Base-by-base conservation (phyloP, 106 monocot genomes). In the Dioscorea zingiberensis region DNA sequence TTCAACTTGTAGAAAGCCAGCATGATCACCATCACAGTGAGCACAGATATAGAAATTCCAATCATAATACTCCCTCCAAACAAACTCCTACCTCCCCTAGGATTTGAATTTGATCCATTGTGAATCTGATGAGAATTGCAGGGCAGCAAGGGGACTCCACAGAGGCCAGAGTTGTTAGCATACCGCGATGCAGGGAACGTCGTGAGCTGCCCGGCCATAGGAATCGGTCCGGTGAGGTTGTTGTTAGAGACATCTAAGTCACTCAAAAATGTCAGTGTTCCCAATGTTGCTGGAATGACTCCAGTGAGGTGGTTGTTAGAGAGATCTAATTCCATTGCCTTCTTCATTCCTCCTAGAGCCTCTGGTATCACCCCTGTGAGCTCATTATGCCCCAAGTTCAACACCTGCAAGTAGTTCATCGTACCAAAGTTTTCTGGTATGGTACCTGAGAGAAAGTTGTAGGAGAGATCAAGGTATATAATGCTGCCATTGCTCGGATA, bases 241-340 rank as follows among this genome's bases (percentile, higher is more conserved):
- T 95, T 95, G 51, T 88, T 76, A 13, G 94, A 95, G 27, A 95
- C 85, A 57, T 95, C 91, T 24, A 95, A 65, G 27, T 87, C 87
- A 3, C 59, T 71, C 10, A 95, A 76, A 65, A 81, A 80, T 44
- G 71, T 70, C 25, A 83, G 69, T 0, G 54, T 66, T 10, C 81
- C 87, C 1, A 90, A 62, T 1, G 46, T 64, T 0, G 70, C 80
- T 13, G 94, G 90, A 25, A 94, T 84, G 27, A 22, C 2, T 7
- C 94, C 94, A 15, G 71, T 80, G 60, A 94, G 73, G 18, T 72
- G 71, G 67, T 94, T 94, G 70, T 87, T 60, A 3, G 89, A 89
- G 27, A 89, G 72, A 55, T 94, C 89, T 11, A 94, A 77, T 1
- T 55, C 81, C 10, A 76, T 61, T 23, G 90, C 69, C 48, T 13